Evolutionary conservation across 116 monocot genomes (phyloP).

Genomic region (Papilionanthe hybrid): DNA sequence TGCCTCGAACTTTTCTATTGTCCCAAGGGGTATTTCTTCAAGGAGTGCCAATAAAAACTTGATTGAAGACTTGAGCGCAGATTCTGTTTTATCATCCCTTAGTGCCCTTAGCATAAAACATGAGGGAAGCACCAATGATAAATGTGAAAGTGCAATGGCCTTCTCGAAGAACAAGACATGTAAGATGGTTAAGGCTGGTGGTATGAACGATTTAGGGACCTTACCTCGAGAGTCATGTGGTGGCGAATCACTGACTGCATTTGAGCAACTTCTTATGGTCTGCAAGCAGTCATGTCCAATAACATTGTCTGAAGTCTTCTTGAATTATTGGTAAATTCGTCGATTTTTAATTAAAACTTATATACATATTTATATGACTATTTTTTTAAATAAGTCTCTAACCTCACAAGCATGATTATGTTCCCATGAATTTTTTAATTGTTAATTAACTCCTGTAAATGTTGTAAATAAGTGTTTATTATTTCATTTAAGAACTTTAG

Average conservation of each 20-base stretch:
- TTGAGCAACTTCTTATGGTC: conserved; percentile 69
- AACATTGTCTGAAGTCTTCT: conserved; percentile 55
- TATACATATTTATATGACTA: not conserved
- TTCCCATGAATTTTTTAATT: not conserved
- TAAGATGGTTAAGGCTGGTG: conserved; percentile 16
- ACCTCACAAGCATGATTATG: not conserved
- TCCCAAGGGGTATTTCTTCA: conserved; percentile 16
- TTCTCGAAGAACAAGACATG: conserved; percentile 1
- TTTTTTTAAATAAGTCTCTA: not conserved
- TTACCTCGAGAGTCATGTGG: conserved; percentile 15
- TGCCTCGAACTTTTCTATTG: conserved; percentile 4
- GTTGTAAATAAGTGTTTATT: not conserved
- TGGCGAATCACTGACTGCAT: conserved; percentile 44
- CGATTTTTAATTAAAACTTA: not conserved
- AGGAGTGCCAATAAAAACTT: conserved; percentile 10
- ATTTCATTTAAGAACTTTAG: no score
- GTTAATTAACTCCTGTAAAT: not conserved
- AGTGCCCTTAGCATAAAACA: conserved; percentile 53
- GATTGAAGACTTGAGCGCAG: conserved; percentile 12
- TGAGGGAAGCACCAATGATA: conserved; percentile 11
- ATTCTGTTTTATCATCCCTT: conserved; percentile 28
- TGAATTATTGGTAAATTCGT: conserved; percentile 53
- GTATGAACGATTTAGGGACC: conserved; percentile 18
- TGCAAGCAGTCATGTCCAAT: conserved; percentile 63
- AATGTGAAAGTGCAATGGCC: conserved; percentile 7